Evolutionary conservation across 345 rosid genomes (phyloP), one percentile per base, ranked within the genome.

Genomic region (Brassica nigra): DNA sequence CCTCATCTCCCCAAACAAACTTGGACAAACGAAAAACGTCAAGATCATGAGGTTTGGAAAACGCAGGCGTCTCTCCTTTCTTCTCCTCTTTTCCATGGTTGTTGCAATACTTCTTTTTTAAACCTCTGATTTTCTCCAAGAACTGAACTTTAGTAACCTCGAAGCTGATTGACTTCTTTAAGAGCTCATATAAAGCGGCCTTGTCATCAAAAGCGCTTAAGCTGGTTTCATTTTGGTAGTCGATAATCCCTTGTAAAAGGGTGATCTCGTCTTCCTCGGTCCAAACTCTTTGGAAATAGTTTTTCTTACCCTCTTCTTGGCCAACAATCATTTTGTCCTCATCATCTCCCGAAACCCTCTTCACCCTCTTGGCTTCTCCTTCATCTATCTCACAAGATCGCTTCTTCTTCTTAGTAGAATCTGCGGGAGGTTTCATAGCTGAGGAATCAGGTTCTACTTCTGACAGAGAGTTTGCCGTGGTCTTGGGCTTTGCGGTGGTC

Each of bases 191-290:
- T 61, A 88, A 83, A 4, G 28, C 82, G 27, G 27, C 1, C 27
- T 23, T 23, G 27, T 23, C 27, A 23, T 23, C 27, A 23, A 23
- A 23, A 23, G 27, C 27, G 27, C 27, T 23, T 5, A 64, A 2
- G 2, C 84, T 85, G 8, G 68, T 77, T 7, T 85, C 76, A 0
- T 6, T n/a, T 9, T 36, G 70, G 83, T 55, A 86, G 59, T 81
- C 83, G 30, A 67, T 49, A 11, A 85, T 15, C 0, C 88, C 88
- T 62, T 84, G 62, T n/a, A 88, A 62, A 9, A 85, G 11, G 0
- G 57, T 80, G 31, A 85, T 67, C 73, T 84, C 90, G 15, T 88
- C 88, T 23, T 73, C 86, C 23, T 83, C 88, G 7, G 74, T 81
- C 88, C 86, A 88, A 3, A 86, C n/a, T 6, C 89, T 75, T 27